Conservation (phyloP, 164 flowering plant genomes). For the Houttuynia cordata region DNA sequence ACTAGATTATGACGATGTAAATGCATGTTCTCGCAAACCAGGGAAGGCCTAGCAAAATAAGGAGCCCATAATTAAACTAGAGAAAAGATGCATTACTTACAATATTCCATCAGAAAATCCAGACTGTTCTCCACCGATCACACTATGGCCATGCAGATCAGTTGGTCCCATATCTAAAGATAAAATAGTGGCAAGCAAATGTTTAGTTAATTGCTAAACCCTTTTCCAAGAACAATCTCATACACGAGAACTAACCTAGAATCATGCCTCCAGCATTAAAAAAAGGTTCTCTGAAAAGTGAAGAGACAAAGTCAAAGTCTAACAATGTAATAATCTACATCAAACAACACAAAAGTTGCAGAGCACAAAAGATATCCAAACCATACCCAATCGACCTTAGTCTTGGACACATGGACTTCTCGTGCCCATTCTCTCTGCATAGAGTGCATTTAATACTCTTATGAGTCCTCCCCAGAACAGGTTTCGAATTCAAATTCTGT, state of each 20-base stretch:
- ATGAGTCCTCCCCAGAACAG: constrained; percentile 1
- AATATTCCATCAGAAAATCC: constrained; percentile 11
- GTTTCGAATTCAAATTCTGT: constrained; percentile 2
- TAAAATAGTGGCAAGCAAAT: not conserved
- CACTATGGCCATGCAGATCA: constrained; percentile 8
- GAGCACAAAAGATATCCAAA: not conserved
- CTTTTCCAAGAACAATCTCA: not conserved
- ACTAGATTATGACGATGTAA: not conserved
- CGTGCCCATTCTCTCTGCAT: constrained; percentile 6
- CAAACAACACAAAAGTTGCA: not conserved
- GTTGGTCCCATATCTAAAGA: constrained; percentile 5
- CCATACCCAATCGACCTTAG: constrained; percentile 7
- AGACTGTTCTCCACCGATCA: constrained; percentile 7
- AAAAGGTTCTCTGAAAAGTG: constrained; percentile 3
- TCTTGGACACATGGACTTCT: constrained; percentile 4
- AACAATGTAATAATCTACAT: not conserved
- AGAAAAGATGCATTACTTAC: not conserved
- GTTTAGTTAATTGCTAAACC: not conserved
- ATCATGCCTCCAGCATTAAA: constrained; percentile 6
- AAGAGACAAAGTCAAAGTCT: not conserved
- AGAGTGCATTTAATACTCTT: constrained; percentile 6
- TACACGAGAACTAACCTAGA: constrained; percentile 4
- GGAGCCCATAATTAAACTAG: not conserved
- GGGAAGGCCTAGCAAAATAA: not conserved
- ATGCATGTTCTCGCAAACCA: not conserved